Evolutionary conservation across 1,139 yeast species (phyloP).

Genomic region (Arxiozyma heterogenica): DNA sequence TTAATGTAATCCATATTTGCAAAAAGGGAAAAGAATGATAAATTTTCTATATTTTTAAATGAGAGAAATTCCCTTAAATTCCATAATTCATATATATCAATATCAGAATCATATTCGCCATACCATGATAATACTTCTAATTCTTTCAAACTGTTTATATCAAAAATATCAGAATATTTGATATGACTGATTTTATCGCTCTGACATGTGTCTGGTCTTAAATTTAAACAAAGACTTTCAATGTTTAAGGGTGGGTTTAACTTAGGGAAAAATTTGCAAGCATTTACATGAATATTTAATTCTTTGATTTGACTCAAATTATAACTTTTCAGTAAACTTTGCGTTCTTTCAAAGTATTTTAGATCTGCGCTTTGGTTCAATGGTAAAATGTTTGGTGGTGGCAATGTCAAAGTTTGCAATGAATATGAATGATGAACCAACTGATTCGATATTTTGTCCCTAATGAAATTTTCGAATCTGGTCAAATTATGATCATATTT

Average conservation of each 20-base stretch:
- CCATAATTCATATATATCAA: slow-evolving; percentile 20
- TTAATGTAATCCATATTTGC: slow-evolving; percentile 16
- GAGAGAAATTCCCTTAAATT: slow-evolving; percentile 15
- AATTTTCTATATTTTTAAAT: slow-evolving; percentile 16
- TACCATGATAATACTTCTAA: slow-evolving; percentile 27
- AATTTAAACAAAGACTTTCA: slow-evolving; percentile 18
- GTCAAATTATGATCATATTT: slow-evolving; percentile 15
- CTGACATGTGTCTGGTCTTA: slow-evolving; percentile 22
- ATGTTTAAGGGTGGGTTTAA: slow-evolving; percentile 17
- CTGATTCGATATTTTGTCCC: slow-evolving; percentile 13
- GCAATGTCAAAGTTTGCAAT: slow-evolving; percentile 19
- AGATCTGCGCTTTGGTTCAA: slow-evolving; percentile 11
- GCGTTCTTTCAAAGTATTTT: slow-evolving; percentile 14
- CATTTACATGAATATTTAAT: slow-evolving; percentile 23
- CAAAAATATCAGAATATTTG: slow-evolving; percentile 22
- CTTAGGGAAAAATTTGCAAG: slow-evolving; percentile 19
- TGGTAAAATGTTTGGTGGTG: slow-evolving; percentile 24
- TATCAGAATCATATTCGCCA: slow-evolving; percentile 13
- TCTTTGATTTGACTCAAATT: slow-evolving; percentile 16
- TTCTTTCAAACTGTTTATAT: slow-evolving; percentile 14
- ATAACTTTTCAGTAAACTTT: slow-evolving; percentile 11
- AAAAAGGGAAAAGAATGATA: slow-evolving; percentile 19
- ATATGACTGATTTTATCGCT: slow-evolving; percentile 7
- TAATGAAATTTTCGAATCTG: slow-evolving; percentile 23
- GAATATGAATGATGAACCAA: slow-evolving; percentile 12